Evolutionary conservation across 2,329 filamentous ascomycete genomes (phyloP).

Genomic region (Cytospora chrysosperma): DNA sequence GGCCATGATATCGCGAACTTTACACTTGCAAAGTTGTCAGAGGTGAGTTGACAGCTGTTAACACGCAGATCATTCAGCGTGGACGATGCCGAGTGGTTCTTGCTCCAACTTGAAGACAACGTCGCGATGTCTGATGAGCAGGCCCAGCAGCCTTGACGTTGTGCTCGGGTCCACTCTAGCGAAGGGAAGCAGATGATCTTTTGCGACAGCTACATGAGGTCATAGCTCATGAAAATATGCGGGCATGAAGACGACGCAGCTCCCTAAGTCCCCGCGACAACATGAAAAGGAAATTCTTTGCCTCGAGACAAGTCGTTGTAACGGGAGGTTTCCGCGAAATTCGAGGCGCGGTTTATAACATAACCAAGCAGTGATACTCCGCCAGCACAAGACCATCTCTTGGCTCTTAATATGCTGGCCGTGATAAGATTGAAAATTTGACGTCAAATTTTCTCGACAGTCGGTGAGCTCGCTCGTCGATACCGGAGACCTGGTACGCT

Average conservation of each 20-base stretch:
- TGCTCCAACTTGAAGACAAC: not conserved
- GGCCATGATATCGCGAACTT: not conserved
- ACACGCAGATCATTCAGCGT: not conserved
- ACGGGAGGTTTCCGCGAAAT: not conserved
- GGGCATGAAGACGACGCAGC: not conserved
- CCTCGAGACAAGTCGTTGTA: not conserved
- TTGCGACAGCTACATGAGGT: not conserved
- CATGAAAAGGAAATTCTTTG: not conserved
- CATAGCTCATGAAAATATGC: not conserved
- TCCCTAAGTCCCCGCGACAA: not conserved
- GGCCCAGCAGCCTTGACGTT: conserved; percentile 1
- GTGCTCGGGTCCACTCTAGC: not conserved
- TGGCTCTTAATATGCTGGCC: not conserved
- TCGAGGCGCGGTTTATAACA: not conserved
- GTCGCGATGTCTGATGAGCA: not conserved
- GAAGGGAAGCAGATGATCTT: not conserved
- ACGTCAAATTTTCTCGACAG: not conserved
- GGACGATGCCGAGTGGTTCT: not conserved
- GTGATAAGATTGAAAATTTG: not conserved
- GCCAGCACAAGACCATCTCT: not conserved
- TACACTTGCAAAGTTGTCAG: not conserved
- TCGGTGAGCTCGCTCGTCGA: not conserved
- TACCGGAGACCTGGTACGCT: not conserved
- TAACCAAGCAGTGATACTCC: not conserved
- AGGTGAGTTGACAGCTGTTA: not conserved